Conservation (phyloP, 2,329 filamentous ascomycete genomes). For the Tricladium varicosporioides region DNA sequence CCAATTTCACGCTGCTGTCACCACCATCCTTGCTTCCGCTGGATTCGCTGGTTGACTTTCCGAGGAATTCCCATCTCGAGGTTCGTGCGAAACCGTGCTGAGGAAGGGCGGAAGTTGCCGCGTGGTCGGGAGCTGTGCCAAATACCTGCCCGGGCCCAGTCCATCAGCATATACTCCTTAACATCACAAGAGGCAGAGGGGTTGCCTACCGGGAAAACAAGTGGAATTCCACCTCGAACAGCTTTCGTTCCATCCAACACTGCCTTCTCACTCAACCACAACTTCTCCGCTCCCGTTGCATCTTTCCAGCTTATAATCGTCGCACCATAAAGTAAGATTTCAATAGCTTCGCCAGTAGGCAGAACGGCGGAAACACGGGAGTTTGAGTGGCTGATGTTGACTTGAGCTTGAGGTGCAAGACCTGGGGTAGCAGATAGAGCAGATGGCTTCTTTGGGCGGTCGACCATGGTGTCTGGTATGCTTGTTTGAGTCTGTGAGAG, state of each 20-base stretch:
- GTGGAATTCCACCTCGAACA: constrained; percentile 85
- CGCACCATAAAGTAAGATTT: constrained; percentile 85
- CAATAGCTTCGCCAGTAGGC: constrained; percentile 81
- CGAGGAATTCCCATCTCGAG: constrained; percentile 89
- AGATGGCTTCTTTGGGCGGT: constrained; percentile 79
- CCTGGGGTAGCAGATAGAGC: constrained; percentile 73
- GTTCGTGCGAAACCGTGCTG: constrained; percentile 95
- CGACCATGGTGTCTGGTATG: constrained; percentile 53
- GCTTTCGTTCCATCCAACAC: constrained; percentile 84
- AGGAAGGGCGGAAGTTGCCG: constrained; percentile 74
- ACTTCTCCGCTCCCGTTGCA: constrained; percentile 72
- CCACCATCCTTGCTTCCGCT: constrained; percentile 40
- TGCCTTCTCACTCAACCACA: constrained; percentile 80
- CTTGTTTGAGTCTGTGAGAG: background rate
- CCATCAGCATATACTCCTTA: constrained; percentile 3
- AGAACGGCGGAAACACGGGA: constrained; percentile 75
- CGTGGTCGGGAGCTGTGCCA: constrained; percentile 73
- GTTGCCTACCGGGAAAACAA: constrained; percentile 80
- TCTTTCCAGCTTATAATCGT: constrained; percentile 94
- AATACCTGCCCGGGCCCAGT: constrained; percentile 61
- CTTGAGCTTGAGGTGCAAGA: constrained; percentile 70
- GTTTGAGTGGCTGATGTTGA: constrained; percentile 71
- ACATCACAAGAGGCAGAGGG: background rate
- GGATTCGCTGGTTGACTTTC: constrained; percentile 74
- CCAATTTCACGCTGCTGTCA: constrained; percentile 80